Base-by-base conservation (phyloP, 73 alveolate species). In the Effrenium voratum region DNA sequence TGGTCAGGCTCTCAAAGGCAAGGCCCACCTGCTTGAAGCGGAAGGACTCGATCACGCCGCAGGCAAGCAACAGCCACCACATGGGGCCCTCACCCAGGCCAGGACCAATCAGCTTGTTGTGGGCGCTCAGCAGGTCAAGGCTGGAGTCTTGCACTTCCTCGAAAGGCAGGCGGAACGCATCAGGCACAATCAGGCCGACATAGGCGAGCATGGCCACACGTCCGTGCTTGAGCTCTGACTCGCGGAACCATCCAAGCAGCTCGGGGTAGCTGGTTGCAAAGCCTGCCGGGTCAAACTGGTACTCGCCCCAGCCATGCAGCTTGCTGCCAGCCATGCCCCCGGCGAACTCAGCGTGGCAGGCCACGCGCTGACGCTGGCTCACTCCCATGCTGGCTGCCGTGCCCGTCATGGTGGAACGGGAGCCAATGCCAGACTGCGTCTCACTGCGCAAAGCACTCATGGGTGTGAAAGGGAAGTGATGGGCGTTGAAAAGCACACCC, bases 161-260 rank as follows among this genome's bases (percentile, higher is more conserved):
- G 38, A 59, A 41, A 8, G 95, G 95, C 66, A 87, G 46, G 83
- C 95, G 95, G 52, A 87, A 38, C 4, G 83, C 84, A 16, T 87
- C 95, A 41, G 95, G 95, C 40, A 87, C 95, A 45, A 87, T 59
- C 50, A 87, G 76, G 41, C 99, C 99, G 43, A 81, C 76, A 46
- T 80, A 82, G 87, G 99, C 99, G 38, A 87, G 96, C 99, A 93
- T 93, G 30, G 99, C 99, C 83, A 82, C 79, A 30, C 99, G 99
- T 12, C 99, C 99, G 55, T 93, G 99, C 87, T 79, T 93, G 88
- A 93, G 84, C 72, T 93, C 99, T 45, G 99, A 46, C 59, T 93
- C 99, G 40, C 99, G 91, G 99, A 59, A 93, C 99, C 99, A 93
- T 32, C 80, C 81, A 49, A 93, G 98, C 84, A 46, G 73, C 98